A percentile compares a stretch with the other conserved stretches of the same genome.
phyloP scores from a whole-genome alignment of 2,329 filamentous ascomycete genomes.

The Didymella pinodella region DNA sequence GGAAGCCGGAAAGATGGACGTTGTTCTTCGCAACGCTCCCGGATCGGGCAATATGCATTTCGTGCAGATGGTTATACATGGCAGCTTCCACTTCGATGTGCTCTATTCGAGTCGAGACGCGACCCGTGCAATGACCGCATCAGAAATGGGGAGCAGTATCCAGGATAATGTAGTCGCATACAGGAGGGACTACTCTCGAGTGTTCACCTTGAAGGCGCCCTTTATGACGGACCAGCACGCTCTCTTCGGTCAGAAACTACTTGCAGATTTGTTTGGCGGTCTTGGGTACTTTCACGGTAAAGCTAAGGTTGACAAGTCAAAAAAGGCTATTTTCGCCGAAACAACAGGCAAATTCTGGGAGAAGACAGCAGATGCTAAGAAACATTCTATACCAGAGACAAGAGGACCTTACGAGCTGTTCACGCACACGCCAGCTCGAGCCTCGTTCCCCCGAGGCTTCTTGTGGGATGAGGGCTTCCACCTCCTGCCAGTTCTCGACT shows the following conservation, averaged over 20 bases:
- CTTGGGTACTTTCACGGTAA: slow-evolving; percentile 93
- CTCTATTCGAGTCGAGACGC: slow-evolving; percentile 83
- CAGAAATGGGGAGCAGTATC: slow-evolving; percentile 74
- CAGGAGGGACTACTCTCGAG: slow-evolving; percentile 71
- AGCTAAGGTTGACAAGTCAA: slow-evolving; percentile 83
- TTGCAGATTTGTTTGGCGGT: slow-evolving; percentile 90
- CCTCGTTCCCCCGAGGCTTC: slow-evolving; percentile 94
- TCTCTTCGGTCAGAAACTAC: slow-evolving; percentile 81
- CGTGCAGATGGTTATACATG: slow-evolving; percentile 88
- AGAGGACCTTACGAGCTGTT: slow-evolving; percentile 88
- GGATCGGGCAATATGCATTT: slow-evolving; percentile 80
- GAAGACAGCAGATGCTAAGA: slow-evolving; percentile 79
- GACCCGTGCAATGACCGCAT: slow-evolving; percentile 59
- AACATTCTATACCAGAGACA: slow-evolving; percentile 69
- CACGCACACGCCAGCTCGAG: slow-evolving; percentile 85
- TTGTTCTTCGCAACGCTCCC: slow-evolving; percentile 68
- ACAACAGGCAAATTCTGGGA: slow-evolving; percentile 94
- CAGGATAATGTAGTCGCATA: slow-evolving; percentile 71
- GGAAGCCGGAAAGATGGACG: slow-evolving; percentile 24
- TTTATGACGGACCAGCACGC: slow-evolving; percentile 77
- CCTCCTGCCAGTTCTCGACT: slow-evolving; percentile 85
- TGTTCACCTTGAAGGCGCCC: slow-evolving; percentile 75
- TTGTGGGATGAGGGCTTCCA: slow-evolving; percentile 98
- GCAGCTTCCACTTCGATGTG: slow-evolving; percentile 88
- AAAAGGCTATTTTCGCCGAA: slow-evolving; percentile 88